A percentile compares a stretch with the other conserved stretches of the same genome.
These are phyloP conservation scores for Triangularia verruculosa DNA, from an alignment of 2,329 filamentous ascomycete species.

Conservation along the genomic window DNA sequence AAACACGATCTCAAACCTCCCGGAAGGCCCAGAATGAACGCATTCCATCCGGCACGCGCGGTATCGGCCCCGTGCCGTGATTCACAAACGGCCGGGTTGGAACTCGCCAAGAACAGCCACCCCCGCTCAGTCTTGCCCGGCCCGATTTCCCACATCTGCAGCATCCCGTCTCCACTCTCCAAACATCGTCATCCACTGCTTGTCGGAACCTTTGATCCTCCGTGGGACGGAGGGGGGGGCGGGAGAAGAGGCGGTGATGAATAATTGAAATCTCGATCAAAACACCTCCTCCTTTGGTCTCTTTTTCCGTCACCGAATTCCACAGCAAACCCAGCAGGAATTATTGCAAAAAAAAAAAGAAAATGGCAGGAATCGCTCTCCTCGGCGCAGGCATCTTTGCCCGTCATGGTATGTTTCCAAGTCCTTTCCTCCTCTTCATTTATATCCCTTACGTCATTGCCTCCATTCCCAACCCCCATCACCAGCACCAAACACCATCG, in stretches of 20 bases:
- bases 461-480: neutral
- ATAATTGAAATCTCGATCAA: neutral
- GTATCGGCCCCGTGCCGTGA: neutral
- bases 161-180: neutral
- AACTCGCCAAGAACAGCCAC: neutral
- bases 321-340: no score
- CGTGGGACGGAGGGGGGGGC: no score
- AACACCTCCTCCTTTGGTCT: neutral
- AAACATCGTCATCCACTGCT: neutral
- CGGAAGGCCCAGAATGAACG: neutral
- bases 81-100: neutral
- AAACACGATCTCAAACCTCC: neutral
- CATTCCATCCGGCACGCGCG: neutral
- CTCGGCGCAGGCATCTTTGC: constrained; percentile 38
- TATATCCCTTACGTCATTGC: neutral
- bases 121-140: neutral
- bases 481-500: neutral
- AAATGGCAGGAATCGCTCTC: constrained; percentile 33
- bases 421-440: neutral
- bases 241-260: no score
- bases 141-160: neutral
- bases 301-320: neutral
- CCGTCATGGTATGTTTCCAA: constrained; percentile 24
- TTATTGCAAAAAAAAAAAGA: no score
- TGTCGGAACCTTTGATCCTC: neutral